phyloP scores from a whole-genome alignment of 1,284 basidiomycete genomes.

The Peniophora sp. region DNA sequence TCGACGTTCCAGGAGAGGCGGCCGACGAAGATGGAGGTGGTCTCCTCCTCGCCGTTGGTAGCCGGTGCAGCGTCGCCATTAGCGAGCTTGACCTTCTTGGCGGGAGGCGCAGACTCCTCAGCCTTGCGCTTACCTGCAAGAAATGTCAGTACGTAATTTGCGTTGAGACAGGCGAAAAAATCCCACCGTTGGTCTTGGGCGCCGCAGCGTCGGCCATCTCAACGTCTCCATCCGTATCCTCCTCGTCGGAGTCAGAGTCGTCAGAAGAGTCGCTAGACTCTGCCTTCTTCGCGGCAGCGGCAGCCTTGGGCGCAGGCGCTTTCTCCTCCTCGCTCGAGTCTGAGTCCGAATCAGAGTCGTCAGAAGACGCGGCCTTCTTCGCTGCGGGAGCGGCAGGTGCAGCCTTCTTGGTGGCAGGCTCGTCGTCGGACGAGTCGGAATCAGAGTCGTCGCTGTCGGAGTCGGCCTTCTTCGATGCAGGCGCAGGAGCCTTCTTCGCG shows the following conservation, averaged over 20 bases:
- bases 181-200: conserved; percentile 34
- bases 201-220: conserved; percentile 47
- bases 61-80: conserved; percentile 42
- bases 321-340: conserved; percentile 12
- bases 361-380: neutral
- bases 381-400: conserved; percentile 8
- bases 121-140: conserved; percentile 79
- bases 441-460: conserved; percentile 14
- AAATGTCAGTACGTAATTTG: conserved; percentile 1
- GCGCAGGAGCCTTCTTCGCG: conserved; percentile 16
- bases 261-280: conserved; percentile 23
- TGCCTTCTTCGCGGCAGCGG: conserved; percentile 18
- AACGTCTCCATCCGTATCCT: conserved; percentile 43
- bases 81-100: conserved; percentile 80
- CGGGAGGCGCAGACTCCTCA: conserved; percentile 50
- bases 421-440: conserved; percentile 11
- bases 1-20: conserved; percentile 96
- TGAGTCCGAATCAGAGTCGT: conserved; percentile 19
- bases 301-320: conserved; percentile 5
- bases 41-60: conserved; percentile 41
- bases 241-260: conserved; percentile 22
- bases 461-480: conserved; percentile 11
- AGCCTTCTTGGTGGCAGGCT: conserved; percentile 12
- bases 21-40: conserved; percentile 86
- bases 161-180: neutral